Evolutionary conservation across 2,329 filamentous ascomycete species (phyloP).

Genomic region (Botryotinia convoluta): DNA sequence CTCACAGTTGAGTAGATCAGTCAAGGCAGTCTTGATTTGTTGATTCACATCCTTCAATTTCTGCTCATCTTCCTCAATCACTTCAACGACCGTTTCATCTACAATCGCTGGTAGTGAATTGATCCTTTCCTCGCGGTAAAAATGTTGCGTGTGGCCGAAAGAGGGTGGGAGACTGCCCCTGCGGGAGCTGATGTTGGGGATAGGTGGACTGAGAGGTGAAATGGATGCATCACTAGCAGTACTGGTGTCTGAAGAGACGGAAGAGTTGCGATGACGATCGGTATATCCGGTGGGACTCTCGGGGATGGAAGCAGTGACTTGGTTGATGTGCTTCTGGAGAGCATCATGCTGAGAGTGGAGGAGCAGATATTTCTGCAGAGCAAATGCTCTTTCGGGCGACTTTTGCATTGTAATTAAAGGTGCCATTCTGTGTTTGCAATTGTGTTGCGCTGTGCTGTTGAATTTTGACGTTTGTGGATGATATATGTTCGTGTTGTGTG

Average conservation of each 20-base stretch:
- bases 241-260: slow-evolving; percentile 18
- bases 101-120: slow-evolving; percentile 33
- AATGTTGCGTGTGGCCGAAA: not conserved
- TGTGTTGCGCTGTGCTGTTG: not conserved
- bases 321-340: slow-evolving; percentile 38
- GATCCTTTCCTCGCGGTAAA: slow-evolving; percentile 17
- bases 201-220: slow-evolving; percentile 14
- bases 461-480: too few species aligned
- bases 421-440: not conserved
- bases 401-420: slow-evolving; percentile 26
- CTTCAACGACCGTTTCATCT: slow-evolving; percentile 27
- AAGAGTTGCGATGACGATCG: slow-evolving; percentile 20
- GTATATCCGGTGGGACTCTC: slow-evolving; percentile 15
- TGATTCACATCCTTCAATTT: slow-evolving; percentile 50
- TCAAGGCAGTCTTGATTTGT: slow-evolving; percentile 53
- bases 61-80: slow-evolving; percentile 33
- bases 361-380: slow-evolving; percentile 40
- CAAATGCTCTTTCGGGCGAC: slow-evolving; percentile 35
- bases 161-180: not conserved
- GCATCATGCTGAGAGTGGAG: slow-evolving; percentile 39
- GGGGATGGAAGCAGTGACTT: slow-evolving; percentile 25
- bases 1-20: slow-evolving; percentile 52
- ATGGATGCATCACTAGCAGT: not conserved
- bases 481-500: not conserved
- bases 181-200: slow-evolving; percentile 19